These are phyloP conservation scores for Paecilomyces fulvus DNA, from an alignment of 2,329 filamentous ascomycete genomes.

Conservation along the genomic window DNA sequence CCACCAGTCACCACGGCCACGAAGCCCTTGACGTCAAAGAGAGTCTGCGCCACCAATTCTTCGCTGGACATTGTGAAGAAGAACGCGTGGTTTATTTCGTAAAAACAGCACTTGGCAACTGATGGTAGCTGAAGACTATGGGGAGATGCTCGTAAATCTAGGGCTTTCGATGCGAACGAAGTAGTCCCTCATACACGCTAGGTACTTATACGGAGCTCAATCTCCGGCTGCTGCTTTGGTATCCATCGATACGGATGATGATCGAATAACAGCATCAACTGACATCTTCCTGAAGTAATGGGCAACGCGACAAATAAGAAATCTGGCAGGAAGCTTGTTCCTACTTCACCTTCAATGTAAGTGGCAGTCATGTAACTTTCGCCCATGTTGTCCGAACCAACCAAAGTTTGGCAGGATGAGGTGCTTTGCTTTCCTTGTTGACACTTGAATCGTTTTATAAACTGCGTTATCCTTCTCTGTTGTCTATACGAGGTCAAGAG, in stretches of 20 bases:
- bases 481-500: too few relatives aligned
- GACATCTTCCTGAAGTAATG: neutral
- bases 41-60: constrained; percentile 15
- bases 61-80: constrained; percentile 8
- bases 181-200: neutral
- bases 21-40: constrained; percentile 22
- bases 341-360: neutral
- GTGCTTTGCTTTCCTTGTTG: neutral
- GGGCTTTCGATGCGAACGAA: neutral
- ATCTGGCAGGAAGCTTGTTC: neutral
- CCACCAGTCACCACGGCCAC: constrained; percentile 38
- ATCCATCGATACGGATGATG: neutral
- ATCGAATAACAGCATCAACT: neutral
- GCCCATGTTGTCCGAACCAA: neutral
- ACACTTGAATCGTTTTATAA: too few relatives aligned
- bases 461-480: too few relatives aligned
- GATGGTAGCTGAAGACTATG: neutral
- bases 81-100: neutral
- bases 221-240: neutral
- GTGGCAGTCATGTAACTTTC: neutral
- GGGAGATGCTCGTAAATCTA: neutral
- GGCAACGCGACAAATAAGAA: neutral
- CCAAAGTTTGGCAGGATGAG: neutral
- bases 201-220: neutral
- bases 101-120: neutral